Evolutionary conservation across 192 early-diverging fungal species (phyloP), one percentile per base, ranked within the genome.

Genomic region (Coemansia sp.): DNA sequence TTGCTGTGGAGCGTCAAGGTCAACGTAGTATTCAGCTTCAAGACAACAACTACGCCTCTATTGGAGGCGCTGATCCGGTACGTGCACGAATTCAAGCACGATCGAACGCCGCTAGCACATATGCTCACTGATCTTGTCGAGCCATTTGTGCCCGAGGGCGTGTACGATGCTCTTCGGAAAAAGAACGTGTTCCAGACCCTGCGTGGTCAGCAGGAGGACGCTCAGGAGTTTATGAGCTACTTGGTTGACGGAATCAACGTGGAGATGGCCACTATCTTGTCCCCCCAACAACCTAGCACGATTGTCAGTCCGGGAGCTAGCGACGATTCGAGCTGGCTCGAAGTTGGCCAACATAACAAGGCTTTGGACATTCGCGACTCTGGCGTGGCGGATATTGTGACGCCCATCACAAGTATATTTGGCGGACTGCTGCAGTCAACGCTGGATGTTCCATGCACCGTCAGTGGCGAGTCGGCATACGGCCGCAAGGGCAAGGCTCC

Each of bases 161-260:
- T 99, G 12, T 98, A 99, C 62, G 88, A 94, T 50, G 91, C 94
- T 10, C 69, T 99, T 33, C 83, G 90, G 55, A 84, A 87, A 14
- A 84, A 86, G 65, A 93, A 91, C 50, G 82, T 89, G 20, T 91
- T 95, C 53, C 88, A 95, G 39, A 89, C 92, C 1, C 83, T 92
- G 69, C 89, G 90, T 68, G 95, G 95, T 2, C 86, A 92, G 50
- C 98, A 99, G 74, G 95, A 99, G 67, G 98, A 99, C 67, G 94
- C 95, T 2, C 92, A 98, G 52, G 96, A 99, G 74, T 98, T 96
- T 80, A 78, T 98, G 64, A 91, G 91, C 48, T 97, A 91, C 68
- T 69, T 99, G 7, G 72, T 99, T 47, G 91, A 99, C 68, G 98
- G 93, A 3, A 77, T 99, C 43, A 95, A 98, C 74, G 95, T 98